Base-by-base conservation (phyloP, 106 monocot species). In the Dioscorea dumetorum region DNA sequence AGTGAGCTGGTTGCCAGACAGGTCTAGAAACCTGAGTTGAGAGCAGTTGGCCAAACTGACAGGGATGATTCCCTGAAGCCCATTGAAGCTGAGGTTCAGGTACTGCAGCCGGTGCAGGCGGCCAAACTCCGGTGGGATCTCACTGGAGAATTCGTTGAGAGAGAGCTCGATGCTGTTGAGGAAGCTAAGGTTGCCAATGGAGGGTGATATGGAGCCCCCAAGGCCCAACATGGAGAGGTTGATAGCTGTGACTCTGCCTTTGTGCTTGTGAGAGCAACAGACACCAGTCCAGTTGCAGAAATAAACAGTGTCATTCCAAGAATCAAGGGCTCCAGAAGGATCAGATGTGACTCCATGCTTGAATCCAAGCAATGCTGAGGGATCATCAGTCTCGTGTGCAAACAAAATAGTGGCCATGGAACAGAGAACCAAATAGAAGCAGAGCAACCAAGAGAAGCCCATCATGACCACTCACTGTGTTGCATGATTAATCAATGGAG, bases 391-490 rank as follows among this genome's bases (percentile, higher is more conserved):
- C 18, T 72, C 69, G n/a, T 51, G 57, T 62, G 69, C 61, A 21
- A 19, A 2, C n/a, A 19, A 18, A 14, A 18, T 56, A 11, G 54
- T 41, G 41, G 10, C 9, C 41, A 41, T 41, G 5, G 41, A 41
- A 10, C 41, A 8, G 41, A 41, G 41, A 41, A 41, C 9, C 41
- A 41, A 41, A 10, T 41, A 41, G 41, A 41, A 41, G 34, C 3
- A 34, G 41, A 56, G 80, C 34, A 57, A 57, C 69, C 32, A 21
- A 57, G 64, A 73, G 76, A 73, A 84, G 50, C 80, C 72, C 72
- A n/a, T n/a, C n/a, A 21, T 61, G 31, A 33, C 72, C 76, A 65
- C 67, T 75, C 22, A 15, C 34, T n/a, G 50, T 64, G 49, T 68
- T 59, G 28, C 31, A 11, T 24, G 52, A 31, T 74, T 67, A 2